Percentiles rank a stretch among this genome's conserved stretches.
Evolutionary conservation across 257 asterid genomes (phyloP).

Genomic region (Apocynum venetum): DNA sequence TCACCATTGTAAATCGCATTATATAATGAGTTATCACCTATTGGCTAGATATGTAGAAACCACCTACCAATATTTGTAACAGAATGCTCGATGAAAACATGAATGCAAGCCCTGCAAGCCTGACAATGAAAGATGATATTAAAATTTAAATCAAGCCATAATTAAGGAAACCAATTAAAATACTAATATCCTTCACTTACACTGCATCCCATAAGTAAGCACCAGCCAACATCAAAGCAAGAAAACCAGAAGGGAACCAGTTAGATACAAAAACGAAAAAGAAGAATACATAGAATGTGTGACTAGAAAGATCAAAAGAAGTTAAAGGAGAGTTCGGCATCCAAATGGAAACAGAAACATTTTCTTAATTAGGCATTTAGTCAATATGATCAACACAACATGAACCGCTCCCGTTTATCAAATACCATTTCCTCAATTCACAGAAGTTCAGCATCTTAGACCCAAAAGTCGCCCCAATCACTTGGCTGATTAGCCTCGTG

Average conservation of each 20-base stretch:
- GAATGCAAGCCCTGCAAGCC: conserved; percentile 99
- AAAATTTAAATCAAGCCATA: conserved; percentile 15
- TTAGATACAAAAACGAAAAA: conserved; percentile 17
- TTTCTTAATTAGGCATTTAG: neutral
- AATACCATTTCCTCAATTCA: neutral
- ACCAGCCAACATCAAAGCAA: conserved; percentile 25
- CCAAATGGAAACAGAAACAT: neutral
- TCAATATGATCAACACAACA: neutral
- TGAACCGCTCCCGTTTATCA: neutral
- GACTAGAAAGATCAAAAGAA: neutral
- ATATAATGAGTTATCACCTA: neutral
- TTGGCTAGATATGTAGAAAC: neutral
- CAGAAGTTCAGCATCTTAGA: neutral
- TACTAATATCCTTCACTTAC: conserved; percentile 48
- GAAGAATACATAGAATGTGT: neutral
- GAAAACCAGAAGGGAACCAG: conserved; percentile 25
- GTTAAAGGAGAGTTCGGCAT: neutral
- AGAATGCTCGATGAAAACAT: conserved; percentile 94
- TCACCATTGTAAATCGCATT: neutral
- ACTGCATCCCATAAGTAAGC: conserved; percentile 41
- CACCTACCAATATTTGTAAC: conserved; percentile 86
- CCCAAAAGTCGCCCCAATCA: neutral
- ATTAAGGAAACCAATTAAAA: conserved; percentile 15
- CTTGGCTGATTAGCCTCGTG: neutral
- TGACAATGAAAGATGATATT: conserved; percentile 35